These are phyloP conservation scores for Rhodofomes roseus DNA, from an alignment of 1,284 basidiomycete species.

Conservation along the genomic window DNA sequence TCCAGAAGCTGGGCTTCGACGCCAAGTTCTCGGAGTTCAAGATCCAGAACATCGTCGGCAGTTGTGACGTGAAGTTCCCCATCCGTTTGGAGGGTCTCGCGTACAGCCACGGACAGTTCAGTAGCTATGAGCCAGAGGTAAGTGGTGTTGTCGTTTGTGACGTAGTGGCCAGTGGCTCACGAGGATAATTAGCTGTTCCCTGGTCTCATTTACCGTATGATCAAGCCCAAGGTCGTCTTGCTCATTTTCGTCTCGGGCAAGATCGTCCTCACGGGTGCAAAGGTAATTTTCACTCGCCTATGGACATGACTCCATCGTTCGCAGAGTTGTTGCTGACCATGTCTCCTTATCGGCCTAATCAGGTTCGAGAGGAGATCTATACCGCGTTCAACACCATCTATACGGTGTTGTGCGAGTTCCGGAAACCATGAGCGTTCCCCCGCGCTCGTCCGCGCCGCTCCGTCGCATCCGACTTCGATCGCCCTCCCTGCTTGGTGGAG, in stretches of 20 bases:
- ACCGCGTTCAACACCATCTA: slow-evolving; percentile 99
- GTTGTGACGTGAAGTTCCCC: slow-evolving; percentile 99
- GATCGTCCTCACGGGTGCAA: slow-evolving; percentile 98
- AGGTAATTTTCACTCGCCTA: slow-evolving; percentile 53
- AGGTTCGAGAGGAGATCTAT: slow-evolving; percentile 99
- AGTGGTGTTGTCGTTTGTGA: slow-evolving; percentile 23
- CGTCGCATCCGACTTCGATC: not conserved
- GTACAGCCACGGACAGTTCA: slow-evolving; percentile 98
- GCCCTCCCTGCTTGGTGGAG: not conserved
- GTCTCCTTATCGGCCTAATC: slow-evolving; percentile 26
- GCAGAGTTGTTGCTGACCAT: slow-evolving; percentile 35
- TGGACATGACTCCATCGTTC: slow-evolving; percentile 7
- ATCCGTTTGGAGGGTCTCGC: slow-evolving; percentile 97
- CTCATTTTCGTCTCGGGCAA: slow-evolving; percentile 99
- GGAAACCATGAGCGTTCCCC: slow-evolving; percentile 60
- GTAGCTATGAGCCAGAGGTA: slow-evolving; percentile 96
- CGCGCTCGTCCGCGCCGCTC: not conserved
- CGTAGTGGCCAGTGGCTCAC: slow-evolving; percentile 1
- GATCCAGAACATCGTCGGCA: slow-evolving; percentile 99
- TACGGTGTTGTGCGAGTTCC: slow-evolving; percentile 88
- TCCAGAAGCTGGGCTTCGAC: slow-evolving; percentile 99
- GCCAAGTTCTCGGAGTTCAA: slow-evolving; percentile 99
- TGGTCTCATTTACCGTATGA: slow-evolving; percentile 99
- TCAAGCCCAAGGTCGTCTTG: slow-evolving; percentile 98
- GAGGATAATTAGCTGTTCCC: slow-evolving; percentile 81